Percentiles rank a stretch among this genome's conserved stretches.
Conservation (phyloP, 768 basidiomycete genomes). For the Collybia sp. region DNA sequence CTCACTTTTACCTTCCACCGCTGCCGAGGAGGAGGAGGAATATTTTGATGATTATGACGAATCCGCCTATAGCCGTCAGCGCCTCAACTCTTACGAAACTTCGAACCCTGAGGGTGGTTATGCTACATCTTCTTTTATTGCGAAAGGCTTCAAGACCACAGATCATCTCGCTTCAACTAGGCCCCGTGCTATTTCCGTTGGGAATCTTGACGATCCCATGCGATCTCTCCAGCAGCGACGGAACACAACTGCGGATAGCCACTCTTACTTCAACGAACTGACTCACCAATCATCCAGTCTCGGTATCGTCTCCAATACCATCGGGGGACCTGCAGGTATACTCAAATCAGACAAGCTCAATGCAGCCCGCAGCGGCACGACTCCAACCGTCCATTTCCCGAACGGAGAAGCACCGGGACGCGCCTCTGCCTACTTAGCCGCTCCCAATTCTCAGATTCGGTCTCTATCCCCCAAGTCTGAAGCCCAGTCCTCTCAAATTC, state of each 20-base stretch:
- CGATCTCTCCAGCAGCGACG: constrained; percentile 66
- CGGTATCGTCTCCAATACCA: constrained; percentile 29
- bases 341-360: constrained; percentile 59
- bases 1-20: constrained; percentile 60
- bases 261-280: constrained; percentile 57
- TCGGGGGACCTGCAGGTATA: constrained; percentile 43
- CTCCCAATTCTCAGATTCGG: constrained; percentile 64
- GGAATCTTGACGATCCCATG: constrained; percentile 76
- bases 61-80: constrained; percentile 47
- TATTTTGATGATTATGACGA: constrained; percentile 62
- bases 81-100: constrained; percentile 58
- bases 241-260: constrained; percentile 48
- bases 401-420: constrained; percentile 53
- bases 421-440: constrained; percentile 60
- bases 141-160: constrained; percentile 69
- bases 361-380: constrained; percentile 37
- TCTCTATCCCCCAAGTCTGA: constrained; percentile 84
- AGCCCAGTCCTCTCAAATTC: constrained; percentile 65
- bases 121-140: constrained; percentile 54
- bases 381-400: constrained; percentile 66
- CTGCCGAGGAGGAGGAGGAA: constrained; percentile 73
- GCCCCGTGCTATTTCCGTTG: constrained; percentile 86
- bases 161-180: constrained; percentile 62
- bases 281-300: constrained; percentile 36
- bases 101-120: constrained; percentile 46